Evolutionary conservation across 495 filamentous ascomycete genomes (phyloP), one percentile per base, ranked within the genome.

Genomic region (Penicilliopsis zonata): DNA sequence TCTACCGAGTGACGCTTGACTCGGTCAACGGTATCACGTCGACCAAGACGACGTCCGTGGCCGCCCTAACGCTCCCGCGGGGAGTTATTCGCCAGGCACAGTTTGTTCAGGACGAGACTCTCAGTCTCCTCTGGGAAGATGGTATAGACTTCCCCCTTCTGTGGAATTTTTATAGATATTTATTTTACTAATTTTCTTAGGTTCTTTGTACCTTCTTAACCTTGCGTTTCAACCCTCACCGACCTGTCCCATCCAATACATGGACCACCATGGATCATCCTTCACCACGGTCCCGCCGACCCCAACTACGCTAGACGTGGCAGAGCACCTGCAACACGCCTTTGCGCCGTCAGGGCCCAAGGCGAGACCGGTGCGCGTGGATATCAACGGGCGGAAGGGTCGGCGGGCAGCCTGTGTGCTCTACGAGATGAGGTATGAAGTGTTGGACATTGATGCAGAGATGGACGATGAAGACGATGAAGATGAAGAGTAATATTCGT

Each of bases 1-100:
- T 75, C 20, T 69, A 68, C 33, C 57, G 65, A n/a, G 50, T 65
- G 10, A 43, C 56, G 2, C 47, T 76, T 9, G 45, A 57, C 21
- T 65, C 63, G 3, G 49, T 57, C 25, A 72, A 71, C 31, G 74
- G 73, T 6, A 59, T 77, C 28, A 77, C 72, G 40, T 67, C 70
- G 9, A 63, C 62, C 0, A 46, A 53, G 28, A 49, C 40, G 18
- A 60, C 55, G 10, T 57, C 61, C 4, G 34, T 63, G 13, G 53
- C 61, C 22, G 55, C 51, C 1, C 33, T 76, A 7, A 46, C 55
- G 24, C 35, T 73, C 12, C 41, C 57, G 13, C 36, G 54, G 18
- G 65, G 63, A 13, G 49, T 53, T 18, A 47, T 77, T 23, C 53
- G 55, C 14, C 70, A 76, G 44, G 31, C 72, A 9, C 62, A 72